These are phyloP conservation scores for Diutina siamensis DNA, from an alignment of 1,139 yeast genomes.

Conservation along the genomic window DNA sequence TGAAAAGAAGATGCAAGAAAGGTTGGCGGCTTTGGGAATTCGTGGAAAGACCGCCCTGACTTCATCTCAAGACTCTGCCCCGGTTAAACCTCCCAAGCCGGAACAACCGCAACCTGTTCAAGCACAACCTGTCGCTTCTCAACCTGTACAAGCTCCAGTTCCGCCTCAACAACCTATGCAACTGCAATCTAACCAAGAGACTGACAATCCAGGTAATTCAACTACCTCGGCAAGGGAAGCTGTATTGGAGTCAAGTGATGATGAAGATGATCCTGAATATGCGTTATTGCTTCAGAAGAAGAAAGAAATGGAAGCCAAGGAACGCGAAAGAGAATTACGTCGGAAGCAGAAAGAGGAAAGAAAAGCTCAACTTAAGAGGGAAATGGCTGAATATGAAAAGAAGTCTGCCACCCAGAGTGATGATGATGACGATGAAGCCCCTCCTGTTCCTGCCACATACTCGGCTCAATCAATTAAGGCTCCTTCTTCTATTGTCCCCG, in stretches of 20 bases:
- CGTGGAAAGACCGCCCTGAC: conserved; percentile 21
- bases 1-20: conserved; percentile 77
- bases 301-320: conserved; percentile 36
- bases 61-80: no score
- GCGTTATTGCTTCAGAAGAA: conserved; percentile 34
- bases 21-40: conserved; percentile 78
- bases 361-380: conserved; percentile 46
- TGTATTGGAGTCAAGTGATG: conserved; percentile 13
- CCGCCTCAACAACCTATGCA: no score
- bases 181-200: not conserved
- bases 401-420: conserved; percentile 19
- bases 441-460: not conserved
- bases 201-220: not conserved
- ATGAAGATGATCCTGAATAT: conserved; percentile 38
- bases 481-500: conserved; percentile 7
- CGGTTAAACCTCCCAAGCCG: no score
- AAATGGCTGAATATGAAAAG: conserved; percentile 42
- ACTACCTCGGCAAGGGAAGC: not conserved
- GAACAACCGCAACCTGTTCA: not conserved
- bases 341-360: conserved; percentile 48
- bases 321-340: conserved; percentile 33
- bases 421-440: conserved; percentile 24
- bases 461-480: conserved; percentile 4
- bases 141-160: not conserved
- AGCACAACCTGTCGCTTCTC: no score